These are phyloP conservation scores for Zoysia pacifica DNA, from an alignment of 176 grass and related monocot genomes.

Conservation along the genomic window DNA sequence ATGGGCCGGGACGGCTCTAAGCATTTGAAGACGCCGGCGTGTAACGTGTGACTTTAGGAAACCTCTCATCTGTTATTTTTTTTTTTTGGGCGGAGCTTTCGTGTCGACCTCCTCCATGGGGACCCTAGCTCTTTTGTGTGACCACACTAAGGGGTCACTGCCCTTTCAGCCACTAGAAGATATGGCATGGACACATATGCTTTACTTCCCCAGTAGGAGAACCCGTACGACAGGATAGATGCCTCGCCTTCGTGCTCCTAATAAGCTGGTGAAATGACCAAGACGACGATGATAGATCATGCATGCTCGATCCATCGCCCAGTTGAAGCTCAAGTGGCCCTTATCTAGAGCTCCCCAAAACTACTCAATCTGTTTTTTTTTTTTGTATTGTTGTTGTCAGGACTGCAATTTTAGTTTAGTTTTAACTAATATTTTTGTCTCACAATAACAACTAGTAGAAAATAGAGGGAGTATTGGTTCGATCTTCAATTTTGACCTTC, in stretches of 20 bases:
- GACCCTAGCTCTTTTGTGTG: conserved; percentile 25
- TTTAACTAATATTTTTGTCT: too few species aligned
- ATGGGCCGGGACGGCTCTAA: background rate
- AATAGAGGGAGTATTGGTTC: too few species aligned
- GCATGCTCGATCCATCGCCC: background rate
- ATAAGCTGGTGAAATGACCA: background rate
- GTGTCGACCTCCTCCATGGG: conserved; percentile 34
- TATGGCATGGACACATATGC: conserved; percentile 33
- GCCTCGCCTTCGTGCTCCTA: background rate
- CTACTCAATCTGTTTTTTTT: too few species aligned
- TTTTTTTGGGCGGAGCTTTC: conserved; percentile 36
- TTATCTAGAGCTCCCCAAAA: background rate
- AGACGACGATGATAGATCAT: conserved; percentile 26
- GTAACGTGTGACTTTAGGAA: background rate
- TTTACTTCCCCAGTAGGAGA: background rate
- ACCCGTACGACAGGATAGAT: background rate
- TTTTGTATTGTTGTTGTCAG: too few species aligned
- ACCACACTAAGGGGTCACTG: conserved; percentile 24
- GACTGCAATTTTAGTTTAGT: too few species aligned
- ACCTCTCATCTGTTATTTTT: conserved; percentile 17
- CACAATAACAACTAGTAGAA: too few species aligned
- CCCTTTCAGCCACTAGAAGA: conserved; percentile 39
- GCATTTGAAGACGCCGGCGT: background rate
- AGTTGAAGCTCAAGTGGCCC: background rate
- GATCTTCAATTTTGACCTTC: too few species aligned